phyloP scores from a whole-genome alignment of 148 eudicot species.

The Fagopyrum homotropicum region DNA sequence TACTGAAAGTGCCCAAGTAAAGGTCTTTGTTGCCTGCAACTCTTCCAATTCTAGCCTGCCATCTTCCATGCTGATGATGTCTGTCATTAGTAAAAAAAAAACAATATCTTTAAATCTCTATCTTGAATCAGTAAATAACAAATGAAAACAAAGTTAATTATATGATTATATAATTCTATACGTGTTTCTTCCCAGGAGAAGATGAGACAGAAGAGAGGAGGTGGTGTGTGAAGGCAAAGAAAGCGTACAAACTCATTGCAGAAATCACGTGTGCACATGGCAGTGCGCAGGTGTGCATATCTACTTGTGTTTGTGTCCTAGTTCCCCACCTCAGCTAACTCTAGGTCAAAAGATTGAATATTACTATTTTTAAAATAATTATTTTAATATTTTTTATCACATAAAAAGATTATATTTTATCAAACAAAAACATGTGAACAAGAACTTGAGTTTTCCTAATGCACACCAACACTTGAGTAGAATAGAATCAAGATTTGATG shows the following conservation, averaged over 20 bases:
- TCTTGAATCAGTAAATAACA: not conserved
- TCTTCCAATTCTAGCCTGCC: constrained; percentile 99
- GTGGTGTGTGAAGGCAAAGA: constrained; percentile 7
- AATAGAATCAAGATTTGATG: not conserved
- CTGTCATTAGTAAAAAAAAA: constrained; percentile 23
- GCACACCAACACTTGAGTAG: constrained; percentile 11
- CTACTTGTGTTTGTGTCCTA: constrained; percentile 3
- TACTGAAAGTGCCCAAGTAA: constrained; percentile 95
- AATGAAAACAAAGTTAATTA: not conserved
- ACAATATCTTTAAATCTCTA: not conserved
- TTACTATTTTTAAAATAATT: too few species aligned
- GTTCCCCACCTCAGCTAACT: not conserved
- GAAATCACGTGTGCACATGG: constrained; percentile 10
- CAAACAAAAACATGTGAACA: not conserved
- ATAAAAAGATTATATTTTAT: not conserved
- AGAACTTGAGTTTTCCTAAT: not conserved
- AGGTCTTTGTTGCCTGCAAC: constrained; percentile 99
- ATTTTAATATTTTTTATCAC: not conserved
- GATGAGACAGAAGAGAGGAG: not conserved
- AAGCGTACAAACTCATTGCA: not conserved
- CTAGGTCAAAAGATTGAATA: not conserved
- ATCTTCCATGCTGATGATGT: constrained; percentile 98
- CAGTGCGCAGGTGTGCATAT: constrained; percentile 5
- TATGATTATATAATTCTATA: not conserved
- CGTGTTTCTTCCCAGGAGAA: not conserved